Conservation (phyloP, 129 eudicot species). For the Logfia minima region DNA sequence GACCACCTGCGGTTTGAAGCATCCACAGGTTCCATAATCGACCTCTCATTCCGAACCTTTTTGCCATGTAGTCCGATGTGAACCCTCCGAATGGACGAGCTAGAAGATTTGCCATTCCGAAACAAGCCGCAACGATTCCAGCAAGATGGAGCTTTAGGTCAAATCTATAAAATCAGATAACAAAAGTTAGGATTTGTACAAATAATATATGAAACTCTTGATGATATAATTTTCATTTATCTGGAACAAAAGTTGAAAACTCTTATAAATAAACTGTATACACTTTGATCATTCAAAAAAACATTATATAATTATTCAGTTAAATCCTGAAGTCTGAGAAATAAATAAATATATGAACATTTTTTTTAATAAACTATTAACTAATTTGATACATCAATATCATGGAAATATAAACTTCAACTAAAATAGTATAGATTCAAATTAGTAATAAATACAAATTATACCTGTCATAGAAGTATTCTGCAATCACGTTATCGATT, state of each 20-base stretch:
- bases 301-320: too few species aligned
- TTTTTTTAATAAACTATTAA: too few species aligned
- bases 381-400: too few species aligned
- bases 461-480: slow-evolving; percentile 79
- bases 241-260: too few species aligned
- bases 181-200: too few species aligned
- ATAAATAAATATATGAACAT: too few species aligned
- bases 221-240: too few species aligned
- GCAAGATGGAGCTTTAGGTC: slow-evolving; percentile 74
- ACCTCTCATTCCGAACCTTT: slow-evolving; percentile 76
- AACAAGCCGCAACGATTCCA: slow-evolving; percentile 71
- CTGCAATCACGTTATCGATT: slow-evolving; percentile 68
- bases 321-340: too few species aligned
- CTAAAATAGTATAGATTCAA: neutral
- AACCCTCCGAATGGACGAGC: slow-evolving; percentile 83
- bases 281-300: too few species aligned
- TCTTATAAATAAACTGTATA: too few species aligned
- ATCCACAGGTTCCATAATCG: slow-evolving; percentile 87
- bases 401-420: neutral
- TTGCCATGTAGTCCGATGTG: slow-evolving; percentile 61
- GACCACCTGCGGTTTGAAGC: slow-evolving; percentile 78
- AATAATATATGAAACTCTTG: too few species aligned
- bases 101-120: slow-evolving; percentile 83
- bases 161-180: too few species aligned
- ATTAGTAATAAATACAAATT: neutral